These are phyloP conservation scores for Amphibolis antarctica DNA, from an alignment of 106 monocot genomes.

Conservation along the genomic window DNA sequence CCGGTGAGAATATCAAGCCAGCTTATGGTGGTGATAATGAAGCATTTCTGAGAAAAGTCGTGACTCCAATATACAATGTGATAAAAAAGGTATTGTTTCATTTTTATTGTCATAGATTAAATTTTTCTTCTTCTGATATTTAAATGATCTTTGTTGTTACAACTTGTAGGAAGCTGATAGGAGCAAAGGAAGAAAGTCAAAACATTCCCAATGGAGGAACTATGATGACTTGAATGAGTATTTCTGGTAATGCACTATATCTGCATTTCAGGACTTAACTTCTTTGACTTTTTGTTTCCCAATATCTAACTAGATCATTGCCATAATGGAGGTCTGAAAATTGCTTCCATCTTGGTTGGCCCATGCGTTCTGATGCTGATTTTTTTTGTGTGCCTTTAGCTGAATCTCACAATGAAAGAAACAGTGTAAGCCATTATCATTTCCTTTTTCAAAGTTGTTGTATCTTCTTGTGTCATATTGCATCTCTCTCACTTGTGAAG, in stretches of 20 bases:
- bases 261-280: background rate
- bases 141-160: background rate
- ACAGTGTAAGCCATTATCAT: background rate
- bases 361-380: slow-evolving; percentile 86
- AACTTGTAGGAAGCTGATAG: slow-evolving; percentile 63
- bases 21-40: slow-evolving; percentile 76
- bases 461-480: no score
- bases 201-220: slow-evolving; percentile 87
- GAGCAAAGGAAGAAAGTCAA: slow-evolving; percentile 55
- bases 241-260: slow-evolving; percentile 41
- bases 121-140: background rate
- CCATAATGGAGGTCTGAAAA: slow-evolving; percentile 33
- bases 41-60: slow-evolving; percentile 62
- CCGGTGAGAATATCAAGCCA: slow-evolving; percentile 58
- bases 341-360: slow-evolving; percentile 78
- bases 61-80: slow-evolving; percentile 64
- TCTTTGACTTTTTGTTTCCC: no score
- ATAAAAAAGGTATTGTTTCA: slow-evolving; percentile 33
- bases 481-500: no score
- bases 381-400: slow-evolving; percentile 46
- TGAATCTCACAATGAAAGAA: background rate
- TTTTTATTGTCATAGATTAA: background rate
- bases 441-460: background rate
- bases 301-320: background rate
- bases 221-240: slow-evolving; percentile 34